Evolutionary conservation across 2,329 filamentous ascomycete species (phyloP), one percentile per base, ranked within the genome.

Genomic region (Aspergillus luchuensis): DNA sequence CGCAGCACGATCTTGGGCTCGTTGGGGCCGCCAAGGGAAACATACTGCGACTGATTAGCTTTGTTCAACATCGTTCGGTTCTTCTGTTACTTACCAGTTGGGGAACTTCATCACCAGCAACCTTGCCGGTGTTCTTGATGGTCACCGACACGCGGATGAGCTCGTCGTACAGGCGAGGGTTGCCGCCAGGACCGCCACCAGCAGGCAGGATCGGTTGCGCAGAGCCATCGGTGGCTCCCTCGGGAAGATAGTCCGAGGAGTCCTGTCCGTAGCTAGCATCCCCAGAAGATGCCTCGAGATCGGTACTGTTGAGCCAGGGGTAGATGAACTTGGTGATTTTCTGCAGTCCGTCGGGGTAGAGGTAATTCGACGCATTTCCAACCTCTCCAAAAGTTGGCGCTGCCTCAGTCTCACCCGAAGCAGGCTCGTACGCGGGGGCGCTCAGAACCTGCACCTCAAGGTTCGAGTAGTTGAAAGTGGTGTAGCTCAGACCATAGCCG

Each of bases 1-100:
- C 94, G 88, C 13, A 98, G 87, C 2, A 85, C 83, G 45, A 84
- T 78, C 59, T 80, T 80, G 8, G 87, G 82, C 71, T 97, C 90
- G 39, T 88, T 83, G 0, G 89, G 84, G 0, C 91, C 92, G 53
- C 93, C 94, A 2, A 96, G 89, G 30, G 84, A 87, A 57, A 98
- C 70, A 76, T 98, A 94, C 69, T 76, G 50, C 33, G 36, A 56
- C n/a, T 39, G 8, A 33, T 66, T 60, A 65, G 59, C 23, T 23
- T 59, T 13, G n/a, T 30, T 6, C n/a, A 25, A 43, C 10, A 5
- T 36, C 4, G 11, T 36, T 13, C 11, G 11, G 11, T 5, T 13
- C 10, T 36, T 4, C 25, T 6, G 17, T 68, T 5, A 36, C 33
- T 67, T 69, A 77, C 74, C 59, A 86, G 67, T 67, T 86, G 84